Percentiles rank a stretch among this genome's conserved stretches.
Conservation (phyloP, 768 basidiomycete genomes). For the Termitomyces sp. region DNA sequence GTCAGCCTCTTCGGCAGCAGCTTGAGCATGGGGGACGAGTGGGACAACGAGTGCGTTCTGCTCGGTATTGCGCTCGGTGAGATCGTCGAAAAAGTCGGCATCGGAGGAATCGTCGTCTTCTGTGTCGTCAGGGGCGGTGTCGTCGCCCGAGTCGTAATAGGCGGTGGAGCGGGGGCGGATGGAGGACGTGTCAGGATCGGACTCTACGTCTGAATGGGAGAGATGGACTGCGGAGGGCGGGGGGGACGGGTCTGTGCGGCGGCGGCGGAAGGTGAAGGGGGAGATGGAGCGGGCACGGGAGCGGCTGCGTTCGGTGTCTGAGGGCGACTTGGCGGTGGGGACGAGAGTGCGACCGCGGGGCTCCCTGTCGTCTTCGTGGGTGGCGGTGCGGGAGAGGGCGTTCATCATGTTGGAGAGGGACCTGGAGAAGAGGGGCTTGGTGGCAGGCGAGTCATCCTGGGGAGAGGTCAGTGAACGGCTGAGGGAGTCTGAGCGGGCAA, state of each 20-base stretch:
- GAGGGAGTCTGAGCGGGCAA: slow-evolving; percentile 20
- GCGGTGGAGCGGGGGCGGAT: slow-evolving; percentile 56
- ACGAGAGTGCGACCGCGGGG: slow-evolving; percentile 50
- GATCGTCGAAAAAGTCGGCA: slow-evolving; percentile 61
- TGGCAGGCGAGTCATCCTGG: not conserved
- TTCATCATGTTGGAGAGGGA: slow-evolving; percentile 72
- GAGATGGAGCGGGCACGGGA: slow-evolving; percentile 71
- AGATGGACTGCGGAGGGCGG: slow-evolving; percentile 56
- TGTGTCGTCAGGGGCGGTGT: slow-evolving; percentile 47
- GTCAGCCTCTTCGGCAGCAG: slow-evolving; percentile 58
- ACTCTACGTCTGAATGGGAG: slow-evolving; percentile 58
- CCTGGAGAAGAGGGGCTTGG: slow-evolving; percentile 52
- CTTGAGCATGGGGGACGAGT: slow-evolving; percentile 21
- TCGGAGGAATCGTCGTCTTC: slow-evolving; percentile 36
- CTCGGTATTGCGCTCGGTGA: slow-evolving; percentile 88
- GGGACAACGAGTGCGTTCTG: slow-evolving; percentile 57
- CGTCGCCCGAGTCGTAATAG: slow-evolving; percentile 66
- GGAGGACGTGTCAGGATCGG: slow-evolving; percentile 48
- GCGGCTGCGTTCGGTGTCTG: slow-evolving; percentile 39
- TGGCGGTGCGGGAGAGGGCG: slow-evolving; percentile 58
- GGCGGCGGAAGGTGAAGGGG: slow-evolving; percentile 73
- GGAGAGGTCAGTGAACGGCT: slow-evolving; percentile 23
- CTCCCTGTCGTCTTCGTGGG: slow-evolving; percentile 38
- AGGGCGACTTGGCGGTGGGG: slow-evolving; percentile 43
- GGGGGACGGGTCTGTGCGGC: slow-evolving; percentile 56